Base-by-base conservation (phyloP, 768 basidiomycete species). In the Lanmaoa rubissima region DNA sequence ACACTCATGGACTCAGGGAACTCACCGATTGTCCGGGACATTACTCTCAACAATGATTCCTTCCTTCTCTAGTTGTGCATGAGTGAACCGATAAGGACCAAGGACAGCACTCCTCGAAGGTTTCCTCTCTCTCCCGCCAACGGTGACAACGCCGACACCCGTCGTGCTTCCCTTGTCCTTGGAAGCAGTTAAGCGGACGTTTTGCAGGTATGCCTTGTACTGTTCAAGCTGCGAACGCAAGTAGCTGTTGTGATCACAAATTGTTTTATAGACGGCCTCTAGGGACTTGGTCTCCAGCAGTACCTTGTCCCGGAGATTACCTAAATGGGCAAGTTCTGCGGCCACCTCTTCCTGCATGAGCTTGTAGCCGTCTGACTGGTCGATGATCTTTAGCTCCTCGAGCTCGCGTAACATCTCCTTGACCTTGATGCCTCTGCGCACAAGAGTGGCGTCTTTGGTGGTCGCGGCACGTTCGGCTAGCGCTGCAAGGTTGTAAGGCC, bases 21-120 rank as follows among this genome's bases (percentile, higher is more conserved):
- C 88, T 66, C 57, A 92, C 95, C 96, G 81, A 69, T 96, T 98
- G 71, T 99, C 97, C 12, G 97, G 97, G 31, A 99, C 97, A 73
- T 98, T 98, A 69, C 95, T 98, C 73, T 98, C 95, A 48, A 98
- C 92, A 67, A 99, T 98, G 67, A 99, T 95, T 13, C 95, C 95
- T 75, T 98, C 97, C 75, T 98, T 98, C 79, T 99, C 97, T 62
- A 99, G 76, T 71, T 98, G 97, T 26, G 92, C 92, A 70, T 99
- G 97, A 3, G 97, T 98, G 67, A 97, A 99, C 59, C 97, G 83
- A 74, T 97, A 98, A 12, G 97, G 97, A 6, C 97, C 97, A 41
- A 96, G 83, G 11, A 92, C 88, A 41, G 89, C 85, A 19, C 86
- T 83, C 76, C 97, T 95, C 36, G 79, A 69, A 45, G 84, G 85